Percentiles rank a stretch among this genome's conserved stretches.
phyloP scores from a whole-genome alignment of 2,329 filamentous ascomycete species.

The Ophiognomonia clavigignenti-juglandacearum region DNA sequence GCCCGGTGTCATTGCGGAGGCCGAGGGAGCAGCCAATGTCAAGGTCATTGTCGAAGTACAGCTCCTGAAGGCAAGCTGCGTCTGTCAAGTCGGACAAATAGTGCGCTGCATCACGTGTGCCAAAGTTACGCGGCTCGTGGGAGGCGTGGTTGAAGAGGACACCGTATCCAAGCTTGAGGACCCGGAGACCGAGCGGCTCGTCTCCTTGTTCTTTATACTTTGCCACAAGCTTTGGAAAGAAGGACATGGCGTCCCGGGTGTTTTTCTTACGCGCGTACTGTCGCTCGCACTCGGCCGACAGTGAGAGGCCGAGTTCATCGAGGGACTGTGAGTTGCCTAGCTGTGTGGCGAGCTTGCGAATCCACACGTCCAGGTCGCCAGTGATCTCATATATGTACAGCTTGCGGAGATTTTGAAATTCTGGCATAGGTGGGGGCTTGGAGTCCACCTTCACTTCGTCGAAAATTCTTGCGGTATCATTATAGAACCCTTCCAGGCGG shows the following conservation, averaged over 20 bases:
- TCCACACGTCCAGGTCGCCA: constrained; percentile 6
- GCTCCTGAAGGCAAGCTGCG: constrained; percentile 1
- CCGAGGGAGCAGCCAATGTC: constrained; percentile 6
- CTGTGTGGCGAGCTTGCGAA: constrained; percentile 3
- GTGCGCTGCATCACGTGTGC: neutral
- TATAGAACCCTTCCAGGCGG: constrained; percentile 1
- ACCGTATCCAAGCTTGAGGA: constrained; percentile 12
- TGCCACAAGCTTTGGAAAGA: constrained; percentile 1
- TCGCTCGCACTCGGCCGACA: constrained; percentile 9
- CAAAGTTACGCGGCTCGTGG: neutral
- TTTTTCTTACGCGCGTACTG: neutral
- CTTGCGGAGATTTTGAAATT: constrained; percentile 9
- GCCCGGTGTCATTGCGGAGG: neutral
- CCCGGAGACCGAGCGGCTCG: neutral
- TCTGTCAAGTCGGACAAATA: constrained; percentile 4
- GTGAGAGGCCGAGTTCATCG: constrained; percentile 6
- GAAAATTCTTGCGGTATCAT: neutral
- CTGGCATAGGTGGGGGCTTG: constrained; percentile 1
- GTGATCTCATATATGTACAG: constrained; percentile 9
- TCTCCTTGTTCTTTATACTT: constrained; percentile 3
- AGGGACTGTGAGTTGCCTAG: constrained; percentile 2
- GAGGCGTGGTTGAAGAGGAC: constrained; percentile 6
- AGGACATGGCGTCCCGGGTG: constrained; percentile 1
- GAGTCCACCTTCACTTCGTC: neutral
- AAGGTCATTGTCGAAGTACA: constrained; percentile 9